Conservation (phyloP, 1,139 yeast species). For the Tardiomyces depauwii region DNA sequence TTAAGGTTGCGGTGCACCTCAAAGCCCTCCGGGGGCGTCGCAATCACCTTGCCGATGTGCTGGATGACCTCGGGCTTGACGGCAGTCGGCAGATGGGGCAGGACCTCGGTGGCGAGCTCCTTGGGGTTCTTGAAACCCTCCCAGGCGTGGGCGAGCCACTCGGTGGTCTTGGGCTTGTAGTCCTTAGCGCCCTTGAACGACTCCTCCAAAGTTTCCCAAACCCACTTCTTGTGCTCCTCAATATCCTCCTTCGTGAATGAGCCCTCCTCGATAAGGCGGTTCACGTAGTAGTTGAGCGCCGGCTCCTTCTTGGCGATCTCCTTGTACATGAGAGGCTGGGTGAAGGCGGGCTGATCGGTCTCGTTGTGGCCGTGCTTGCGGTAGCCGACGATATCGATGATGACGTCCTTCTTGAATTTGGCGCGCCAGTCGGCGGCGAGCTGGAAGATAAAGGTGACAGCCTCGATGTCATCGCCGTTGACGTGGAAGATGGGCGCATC, state of each 20-base stretch:
- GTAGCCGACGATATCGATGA: conserved; percentile 96
- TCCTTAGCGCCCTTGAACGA: conserved; percentile 81
- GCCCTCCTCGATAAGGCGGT: conserved; percentile 72
- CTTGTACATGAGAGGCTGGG: conserved; percentile 96
- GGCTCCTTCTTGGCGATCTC: conserved; percentile 81
- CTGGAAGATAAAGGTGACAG: conserved; percentile 81
- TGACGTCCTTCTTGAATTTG: conserved; percentile 89
- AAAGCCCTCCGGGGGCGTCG: conserved; percentile 78
- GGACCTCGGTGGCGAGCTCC: conserved; percentile 88
- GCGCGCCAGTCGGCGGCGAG: conserved; percentile 99
- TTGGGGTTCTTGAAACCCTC: conserved; percentile 97
- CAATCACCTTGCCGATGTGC: conserved; percentile 65
- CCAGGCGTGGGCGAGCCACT: conserved; percentile 99
- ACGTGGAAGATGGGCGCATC: conserved; percentile 99
- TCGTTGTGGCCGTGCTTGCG: conserved; percentile 98
- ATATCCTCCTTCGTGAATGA: conserved; percentile 83
- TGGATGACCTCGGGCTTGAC: conserved; percentile 63
- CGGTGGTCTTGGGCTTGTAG: conserved; percentile 84
- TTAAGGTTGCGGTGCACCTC: conserved; percentile 91
- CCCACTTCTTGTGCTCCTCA: conserved; percentile 96
- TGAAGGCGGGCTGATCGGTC: conserved; percentile 97
- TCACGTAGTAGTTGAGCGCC: conserved; percentile 76
- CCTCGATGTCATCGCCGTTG: conserved; percentile 96
- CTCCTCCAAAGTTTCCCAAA: conserved; percentile 89
- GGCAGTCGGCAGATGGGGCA: conserved; percentile 95